These are phyloP conservation scores for Leccinum fuscescens DNA, from an alignment of 1,284 basidiomycete genomes.

Conservation along the genomic window DNA sequence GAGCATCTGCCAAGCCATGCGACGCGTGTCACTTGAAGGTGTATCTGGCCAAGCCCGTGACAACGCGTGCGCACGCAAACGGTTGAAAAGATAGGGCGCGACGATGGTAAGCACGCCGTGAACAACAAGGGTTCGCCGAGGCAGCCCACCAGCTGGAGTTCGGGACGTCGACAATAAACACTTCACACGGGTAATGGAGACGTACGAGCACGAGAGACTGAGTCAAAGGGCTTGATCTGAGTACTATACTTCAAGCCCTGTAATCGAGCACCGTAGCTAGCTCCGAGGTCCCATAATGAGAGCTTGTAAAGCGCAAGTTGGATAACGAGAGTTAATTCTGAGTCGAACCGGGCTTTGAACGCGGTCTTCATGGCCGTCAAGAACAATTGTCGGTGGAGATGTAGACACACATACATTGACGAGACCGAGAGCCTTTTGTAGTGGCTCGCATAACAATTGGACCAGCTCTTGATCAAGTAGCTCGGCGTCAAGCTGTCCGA, in stretches of 20 bases:
- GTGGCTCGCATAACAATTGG: slow-evolving; percentile 79
- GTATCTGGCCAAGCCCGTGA: slow-evolving; percentile 89
- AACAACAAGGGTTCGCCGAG: slow-evolving; percentile 56
- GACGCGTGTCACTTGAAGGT: slow-evolving; percentile 71
- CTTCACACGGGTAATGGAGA: slow-evolving; percentile 1
- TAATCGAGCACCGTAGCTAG: slow-evolving; percentile 89
- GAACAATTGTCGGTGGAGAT: slow-evolving; percentile 1
- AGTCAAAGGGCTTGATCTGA: slow-evolving; percentile 34
- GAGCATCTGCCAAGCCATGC: slow-evolving; percentile 76
- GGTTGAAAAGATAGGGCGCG: slow-evolving; percentile 75
- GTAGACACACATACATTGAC: slow-evolving; percentile 55
- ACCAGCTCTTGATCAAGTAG: slow-evolving; percentile 90
- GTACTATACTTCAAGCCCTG: slow-evolving; percentile 76
- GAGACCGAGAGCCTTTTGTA: slow-evolving; percentile 70
- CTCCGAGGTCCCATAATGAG: slow-evolving; percentile 77
- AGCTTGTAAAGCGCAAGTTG: slow-evolving; percentile 81
- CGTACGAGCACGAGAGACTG: slow-evolving; percentile 22
- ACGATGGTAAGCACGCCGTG: slow-evolving; percentile 78
- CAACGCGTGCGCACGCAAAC: slow-evolving; percentile 74
- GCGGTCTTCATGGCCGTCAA: slow-evolving; percentile 45
- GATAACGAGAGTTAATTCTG: slow-evolving; percentile 79
- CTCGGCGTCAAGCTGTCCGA: slow-evolving; percentile 91
- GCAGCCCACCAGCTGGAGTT: slow-evolving; percentile 57
- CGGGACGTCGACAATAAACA: slow-evolving; percentile 19
- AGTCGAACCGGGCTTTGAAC: slow-evolving; percentile 69